Evolutionary conservation across 495 filamentous ascomycete species (phyloP).

Genomic region (Neurospora hispaniola): DNA sequence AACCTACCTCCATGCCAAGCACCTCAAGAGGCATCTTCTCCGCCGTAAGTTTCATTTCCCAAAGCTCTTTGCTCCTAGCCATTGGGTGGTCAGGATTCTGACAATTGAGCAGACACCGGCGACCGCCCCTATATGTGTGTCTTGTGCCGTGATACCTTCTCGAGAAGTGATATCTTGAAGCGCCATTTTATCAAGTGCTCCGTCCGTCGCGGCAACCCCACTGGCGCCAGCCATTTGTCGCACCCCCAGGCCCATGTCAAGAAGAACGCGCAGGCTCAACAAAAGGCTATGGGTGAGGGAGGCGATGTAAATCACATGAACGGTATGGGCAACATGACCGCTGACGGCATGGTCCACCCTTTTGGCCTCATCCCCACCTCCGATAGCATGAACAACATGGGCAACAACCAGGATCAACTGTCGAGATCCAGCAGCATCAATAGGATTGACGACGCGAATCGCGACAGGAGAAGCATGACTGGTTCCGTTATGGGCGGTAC

Average conservation of each 20-base stretch:
- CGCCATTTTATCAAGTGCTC: constrained; percentile 98
- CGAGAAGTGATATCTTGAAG: constrained; percentile 94
- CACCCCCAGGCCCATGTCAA: constrained; percentile 82
- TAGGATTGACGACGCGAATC: constrained; percentile 37
- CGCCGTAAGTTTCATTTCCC: constrained; percentile 60
- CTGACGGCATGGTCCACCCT: constrained; percentile 40
- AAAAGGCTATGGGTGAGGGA: constrained; percentile 37
- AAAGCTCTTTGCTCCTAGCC: background rate
- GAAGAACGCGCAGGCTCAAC: constrained; percentile 51
- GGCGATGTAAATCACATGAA: constrained; percentile 43
- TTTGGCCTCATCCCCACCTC: constrained; percentile 35
- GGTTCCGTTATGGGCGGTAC: constrained; percentile 28
- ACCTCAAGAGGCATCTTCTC: constrained; percentile 89
- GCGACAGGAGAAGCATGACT: constrained; percentile 45
- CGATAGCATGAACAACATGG: constrained; percentile 39
- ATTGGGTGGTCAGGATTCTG: constrained; percentile 13
- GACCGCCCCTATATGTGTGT: constrained; percentile 95
- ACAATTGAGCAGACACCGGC: constrained; percentile 62
- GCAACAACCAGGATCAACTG: constrained; percentile 43
- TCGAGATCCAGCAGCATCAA: constrained; percentile 51
- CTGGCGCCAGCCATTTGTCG: constrained; percentile 80
- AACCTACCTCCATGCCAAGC: constrained; percentile 94
- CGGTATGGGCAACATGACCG: constrained; percentile 39
- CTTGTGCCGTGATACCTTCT: constrained; percentile 96
- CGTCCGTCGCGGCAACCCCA: constrained; percentile 86